Conservation (phyloP, 2,329 filamentous ascomycete species). For the Clonostachys byssicola region DNA sequence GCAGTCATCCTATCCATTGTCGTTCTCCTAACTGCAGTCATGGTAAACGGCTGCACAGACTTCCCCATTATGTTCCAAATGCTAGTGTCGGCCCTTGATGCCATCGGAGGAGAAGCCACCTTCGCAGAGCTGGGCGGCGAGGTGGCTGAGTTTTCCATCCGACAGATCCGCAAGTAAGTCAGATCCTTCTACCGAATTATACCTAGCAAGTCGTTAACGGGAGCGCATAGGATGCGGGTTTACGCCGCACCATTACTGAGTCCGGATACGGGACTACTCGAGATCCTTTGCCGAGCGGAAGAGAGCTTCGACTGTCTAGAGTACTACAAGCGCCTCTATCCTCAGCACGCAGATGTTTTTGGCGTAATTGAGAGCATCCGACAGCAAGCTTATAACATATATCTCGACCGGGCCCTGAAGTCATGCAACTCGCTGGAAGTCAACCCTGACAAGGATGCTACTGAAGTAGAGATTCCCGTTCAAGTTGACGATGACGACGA, state of each 20-base stretch:
- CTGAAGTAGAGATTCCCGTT: no score
- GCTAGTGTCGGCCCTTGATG: constrained; percentile 15
- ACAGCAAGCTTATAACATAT: constrained; percentile 1
- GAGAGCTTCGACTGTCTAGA: constrained; percentile 1
- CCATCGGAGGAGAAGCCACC: constrained; percentile 12
- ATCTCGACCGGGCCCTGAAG: neutral
- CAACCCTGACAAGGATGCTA: neutral
- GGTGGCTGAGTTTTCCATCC: constrained; percentile 10
- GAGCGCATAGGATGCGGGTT: neutral
- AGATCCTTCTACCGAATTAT: no score
- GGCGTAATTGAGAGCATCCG: neutral
- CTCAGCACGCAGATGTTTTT: neutral
- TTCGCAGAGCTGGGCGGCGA: constrained; percentile 8
- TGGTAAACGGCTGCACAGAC: constrained; percentile 17
- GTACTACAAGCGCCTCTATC: neutral
- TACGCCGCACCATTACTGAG: constrained; percentile 2
- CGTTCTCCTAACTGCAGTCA: constrained; percentile 11
- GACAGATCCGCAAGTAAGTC: constrained; percentile 18
- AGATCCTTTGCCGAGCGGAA: neutral
- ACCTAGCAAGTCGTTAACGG: neutral
- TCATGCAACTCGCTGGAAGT: neutral
- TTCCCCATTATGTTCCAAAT: constrained; percentile 16
- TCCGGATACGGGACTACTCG: neutral
- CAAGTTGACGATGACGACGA: no score
- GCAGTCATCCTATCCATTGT: constrained; percentile 14